Base-by-base conservation (phyloP, 2,329 filamentous ascomycete genomes). In the Cladorrhinum sp. region DNA sequence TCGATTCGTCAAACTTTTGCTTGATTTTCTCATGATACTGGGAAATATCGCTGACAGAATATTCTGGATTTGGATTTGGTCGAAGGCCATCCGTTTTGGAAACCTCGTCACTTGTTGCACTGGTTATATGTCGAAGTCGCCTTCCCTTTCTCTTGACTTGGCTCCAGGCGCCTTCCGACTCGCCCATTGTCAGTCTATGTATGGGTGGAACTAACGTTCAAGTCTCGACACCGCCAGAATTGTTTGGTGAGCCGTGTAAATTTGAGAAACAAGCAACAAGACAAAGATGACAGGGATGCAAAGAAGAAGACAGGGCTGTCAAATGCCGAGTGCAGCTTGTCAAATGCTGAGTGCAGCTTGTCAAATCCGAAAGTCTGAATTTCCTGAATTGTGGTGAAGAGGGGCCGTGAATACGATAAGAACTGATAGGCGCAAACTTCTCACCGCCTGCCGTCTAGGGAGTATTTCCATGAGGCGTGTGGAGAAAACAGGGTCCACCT, bases 1-100 rank as follows among this genome's bases (percentile, higher is more conserved):
- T 32, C 2, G 73, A 66, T 0, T 52, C 49, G 12, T 61, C 55
- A 67, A 69, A 76, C 13, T 64, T 60, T 9, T 63, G 58, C 22
- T 49, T 29, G 9, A 65, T 56, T 9, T 41, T 51, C 10, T 65
- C 45, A 50, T 74, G 71, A 23, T 74, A 68, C 3, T 58, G 62
- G 3, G 50, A 64, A 25, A 72, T 62, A 16, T 69, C 66, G 12
- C 57, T 54, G 45, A 63, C 50, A 1, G 65, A 63, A n/a, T 66
- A 58, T 27, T 65, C 63, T 16, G 69, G 66, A 12, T 57, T 65
- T 3, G 64, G 63, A 32, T 69, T 69, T 25, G 68, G 66, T 16
- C 53, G 57, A 12, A 66, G 57, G 18, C 56, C 63, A 41, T 56
- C 58, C 3, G 25, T 3, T 3, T 50, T 20, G 13, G 45, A 32